phyloP scores from a whole-genome alignment of 176 grass and related monocot genomes.

The Phoenix dactylifera region DNA sequence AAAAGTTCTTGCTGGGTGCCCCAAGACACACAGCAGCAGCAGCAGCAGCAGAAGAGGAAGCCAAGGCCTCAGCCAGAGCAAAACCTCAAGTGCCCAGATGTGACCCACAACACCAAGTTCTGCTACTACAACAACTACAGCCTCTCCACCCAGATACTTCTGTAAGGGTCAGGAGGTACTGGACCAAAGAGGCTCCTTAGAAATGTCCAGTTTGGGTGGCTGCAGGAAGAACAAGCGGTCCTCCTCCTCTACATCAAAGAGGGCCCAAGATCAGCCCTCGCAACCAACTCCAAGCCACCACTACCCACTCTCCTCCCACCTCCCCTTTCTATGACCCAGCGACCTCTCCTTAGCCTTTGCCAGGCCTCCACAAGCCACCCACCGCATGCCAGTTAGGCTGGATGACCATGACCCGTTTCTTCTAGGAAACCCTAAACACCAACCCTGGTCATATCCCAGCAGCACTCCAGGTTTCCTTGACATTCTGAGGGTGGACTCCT shows the following conservation, averaged over 20 bases:
- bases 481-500: constrained; percentile 8
- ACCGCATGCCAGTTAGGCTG: neutral
- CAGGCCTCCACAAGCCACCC: neutral
- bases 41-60: neutral
- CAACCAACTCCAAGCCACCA: neutral
- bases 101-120: constrained; percentile 90
- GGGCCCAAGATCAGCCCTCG: neutral
- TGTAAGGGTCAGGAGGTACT: constrained; percentile 21
- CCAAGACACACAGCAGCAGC: constrained; percentile 3
- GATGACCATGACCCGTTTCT: neutral
- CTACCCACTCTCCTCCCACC: neutral
- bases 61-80: constrained; percentile 15
- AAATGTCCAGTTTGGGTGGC: constrained; percentile 22
- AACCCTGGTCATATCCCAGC: neutral
- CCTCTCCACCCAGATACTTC: constrained; percentile 48
- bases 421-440: neutral
- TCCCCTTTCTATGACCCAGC: constrained; percentile 8
- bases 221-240: constrained; percentile 24
- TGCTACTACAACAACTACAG: constrained; percentile 99
- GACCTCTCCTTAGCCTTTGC: constrained; percentile 19
- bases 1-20: neutral
- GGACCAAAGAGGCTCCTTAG: constrained; percentile 22
- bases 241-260: neutral
- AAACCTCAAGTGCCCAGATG: constrained; percentile 78
- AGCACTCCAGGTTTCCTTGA: constrained; percentile 5